Percentiles rank a stretch among this genome's conserved stretches.
These are phyloP conservation scores for Pleurostoma richardsiae DNA, from an alignment of 2,329 filamentous ascomycete species.

Conservation along the genomic window DNA sequence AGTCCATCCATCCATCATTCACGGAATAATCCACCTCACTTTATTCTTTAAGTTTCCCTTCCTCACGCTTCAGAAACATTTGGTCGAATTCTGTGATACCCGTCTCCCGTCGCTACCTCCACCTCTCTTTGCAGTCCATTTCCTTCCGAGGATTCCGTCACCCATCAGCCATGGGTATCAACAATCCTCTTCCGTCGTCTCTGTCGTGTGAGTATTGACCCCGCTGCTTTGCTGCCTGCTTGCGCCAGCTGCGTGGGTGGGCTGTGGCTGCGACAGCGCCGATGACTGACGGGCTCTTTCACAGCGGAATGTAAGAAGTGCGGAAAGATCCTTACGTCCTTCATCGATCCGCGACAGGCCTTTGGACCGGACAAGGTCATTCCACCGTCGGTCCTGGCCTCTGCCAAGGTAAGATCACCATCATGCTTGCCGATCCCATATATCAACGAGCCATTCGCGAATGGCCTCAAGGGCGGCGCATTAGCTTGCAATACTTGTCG, in stretches of 20 bases:
- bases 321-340: constrained; percentile 90
- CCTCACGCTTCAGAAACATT: no score
- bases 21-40: no score
- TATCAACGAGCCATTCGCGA: no score
- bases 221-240: constrained; percentile 10
- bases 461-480: no score
- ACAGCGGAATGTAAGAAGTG: constrained; percentile 96
- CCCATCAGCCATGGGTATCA: constrained; percentile 40
- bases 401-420: constrained; percentile 67
- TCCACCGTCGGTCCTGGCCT: constrained; percentile 80
- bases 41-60: no score
- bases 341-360: constrained; percentile 87
- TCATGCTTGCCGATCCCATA: neutral
- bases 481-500: no score
- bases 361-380: constrained; percentile 98
- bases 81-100: no score
- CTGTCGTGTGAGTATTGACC: constrained; percentile 56
- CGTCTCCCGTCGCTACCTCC: no score
- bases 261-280: constrained; percentile 5
- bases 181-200: constrained; percentile 63
- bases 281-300: constrained; percentile 5
- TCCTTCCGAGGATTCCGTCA: no score
- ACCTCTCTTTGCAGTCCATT: no score
- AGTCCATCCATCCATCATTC: no score
- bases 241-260: constrained; percentile 7